A percentile compares a stretch with the other conserved stretches of the same genome.
phyloP scores from a whole-genome alignment of 805 yeast species.

The Gaillardinia entomophila region DNA sequence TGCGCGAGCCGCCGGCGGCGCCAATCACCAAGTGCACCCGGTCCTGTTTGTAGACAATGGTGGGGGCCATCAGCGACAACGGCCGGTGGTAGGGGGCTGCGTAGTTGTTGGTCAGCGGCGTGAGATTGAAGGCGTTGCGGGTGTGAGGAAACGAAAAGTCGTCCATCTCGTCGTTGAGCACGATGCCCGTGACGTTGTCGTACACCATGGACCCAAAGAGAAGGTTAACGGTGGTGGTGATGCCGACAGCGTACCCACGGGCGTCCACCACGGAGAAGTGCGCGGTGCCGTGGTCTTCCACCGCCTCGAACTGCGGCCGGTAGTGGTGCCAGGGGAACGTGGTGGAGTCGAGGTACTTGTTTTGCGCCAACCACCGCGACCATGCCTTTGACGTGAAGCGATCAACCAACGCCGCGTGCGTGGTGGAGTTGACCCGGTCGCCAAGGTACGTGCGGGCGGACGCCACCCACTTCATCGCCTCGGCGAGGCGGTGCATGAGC shows the following conservation, averaged over 20 bases:
- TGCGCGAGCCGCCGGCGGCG: conserved; percentile 92
- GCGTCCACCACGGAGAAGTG: conserved; percentile 78
- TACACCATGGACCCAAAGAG: conserved; percentile 78
- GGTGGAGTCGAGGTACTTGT: conserved; percentile 43
- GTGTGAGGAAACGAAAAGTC: conserved; percentile 75
- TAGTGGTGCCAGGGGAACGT: conserved; percentile 73
- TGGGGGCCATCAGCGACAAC: conserved; percentile 75
- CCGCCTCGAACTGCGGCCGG: conserved; percentile 69
- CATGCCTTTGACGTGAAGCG: conserved; percentile 50
- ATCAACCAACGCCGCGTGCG: conserved; percentile 25
- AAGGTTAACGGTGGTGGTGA: conserved; percentile 86
- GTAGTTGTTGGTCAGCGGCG: conserved; percentile 77
- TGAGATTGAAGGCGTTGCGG: conserved; percentile 71
- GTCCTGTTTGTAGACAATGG: conserved; percentile 49
- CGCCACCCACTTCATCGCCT: conserved; percentile 92
- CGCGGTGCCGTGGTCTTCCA: conserved; percentile 87
- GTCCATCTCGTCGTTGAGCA: conserved; percentile 90
- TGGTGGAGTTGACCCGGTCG: conserved; percentile 40
- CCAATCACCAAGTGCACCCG: conserved; percentile 58
- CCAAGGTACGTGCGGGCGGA: conserved; percentile 84
- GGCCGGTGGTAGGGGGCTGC: conserved; percentile 77
- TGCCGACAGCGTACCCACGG: conserved; percentile 69
- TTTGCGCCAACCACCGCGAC: conserved; percentile 42
- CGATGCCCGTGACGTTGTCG: conserved; percentile 76
- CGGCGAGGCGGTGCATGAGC: conserved; percentile 65